Conservation (phyloP, 805 yeast species). For the Kurtzmaniella fragi region DNA sequence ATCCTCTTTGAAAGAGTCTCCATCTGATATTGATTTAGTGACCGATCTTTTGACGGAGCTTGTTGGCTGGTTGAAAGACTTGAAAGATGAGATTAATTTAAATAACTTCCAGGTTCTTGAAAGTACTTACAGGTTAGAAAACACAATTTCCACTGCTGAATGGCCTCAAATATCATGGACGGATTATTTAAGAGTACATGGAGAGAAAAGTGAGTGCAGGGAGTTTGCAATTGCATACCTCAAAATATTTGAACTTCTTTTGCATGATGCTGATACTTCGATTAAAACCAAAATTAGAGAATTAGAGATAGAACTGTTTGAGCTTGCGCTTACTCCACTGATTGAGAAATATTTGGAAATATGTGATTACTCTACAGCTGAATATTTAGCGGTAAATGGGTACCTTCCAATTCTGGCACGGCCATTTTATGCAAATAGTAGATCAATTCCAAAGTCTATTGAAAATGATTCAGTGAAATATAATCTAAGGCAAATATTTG, state of each 20-base stretch:
- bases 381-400: conserved; percentile 19
- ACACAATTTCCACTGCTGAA: conserved; percentile 17
- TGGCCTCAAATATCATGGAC: conserved; percentile 39
- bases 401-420: conserved; percentile 17
- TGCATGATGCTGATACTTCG: not conserved
- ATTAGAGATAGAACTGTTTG: not conserved
- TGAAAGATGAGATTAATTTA: not conserved
- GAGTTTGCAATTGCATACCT: conserved; percentile 23
- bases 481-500: conserved; percentile 12
- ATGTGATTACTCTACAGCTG: conserved; percentile 32
- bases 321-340: not conserved
- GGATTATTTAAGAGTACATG: conserved; percentile 24
- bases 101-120: conserved; percentile 22
- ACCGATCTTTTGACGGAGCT: conserved; percentile 4
- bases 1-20: conserved; percentile 13
- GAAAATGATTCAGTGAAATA: conserved; percentile 1
- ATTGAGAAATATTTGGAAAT: not conserved
- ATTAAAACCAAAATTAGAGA: not conserved
- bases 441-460: not conserved
- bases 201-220: conserved; percentile 21
- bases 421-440: conserved; percentile 10
- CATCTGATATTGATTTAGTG: not conserved
- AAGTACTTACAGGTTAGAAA: conserved; percentile 25
- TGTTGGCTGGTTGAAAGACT: not conserved
- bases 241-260: conserved; percentile 30